phyloP scores from a whole-genome alignment of 1,284 basidiomycete species.

The Erythrobasidium hasegawianum region DNA sequence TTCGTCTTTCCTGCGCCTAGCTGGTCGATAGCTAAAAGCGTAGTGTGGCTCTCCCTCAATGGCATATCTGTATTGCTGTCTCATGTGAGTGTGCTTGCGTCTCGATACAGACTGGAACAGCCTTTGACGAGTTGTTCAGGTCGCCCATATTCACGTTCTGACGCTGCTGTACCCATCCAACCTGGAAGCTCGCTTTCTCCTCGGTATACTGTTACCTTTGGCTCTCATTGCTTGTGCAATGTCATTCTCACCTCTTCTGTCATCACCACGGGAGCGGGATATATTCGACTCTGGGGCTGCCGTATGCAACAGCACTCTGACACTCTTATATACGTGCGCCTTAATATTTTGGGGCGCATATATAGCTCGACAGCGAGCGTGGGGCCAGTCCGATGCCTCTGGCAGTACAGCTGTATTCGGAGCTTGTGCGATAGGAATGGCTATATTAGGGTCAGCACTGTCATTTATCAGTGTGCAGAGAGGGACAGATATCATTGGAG shows the following conservation, averaged over 20 bases:
- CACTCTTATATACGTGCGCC: slow-evolving; percentile 83
- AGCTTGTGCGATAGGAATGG: slow-evolving; percentile 69
- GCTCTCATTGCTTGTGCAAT: slow-evolving; percentile 79
- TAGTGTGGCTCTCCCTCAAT: slow-evolving; percentile 82
- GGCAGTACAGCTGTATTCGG: slow-evolving; percentile 96
- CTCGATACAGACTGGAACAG: too few relatives aligned
- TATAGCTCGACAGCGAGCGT: slow-evolving; percentile 84
- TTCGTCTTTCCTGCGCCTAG: slow-evolving; percentile 63
- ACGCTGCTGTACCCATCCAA: slow-evolving; percentile 90
- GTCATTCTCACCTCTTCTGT: slow-evolving; percentile 71
- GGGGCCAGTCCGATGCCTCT: slow-evolving; percentile 63
- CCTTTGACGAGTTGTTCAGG: slow-evolving; percentile 54
- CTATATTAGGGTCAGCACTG: slow-evolving; percentile 71
- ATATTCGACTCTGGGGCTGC: slow-evolving; percentile 79
- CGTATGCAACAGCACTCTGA: slow-evolving; percentile 91
- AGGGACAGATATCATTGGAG: slow-evolving; percentile 65
- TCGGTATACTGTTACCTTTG: slow-evolving; percentile 77
- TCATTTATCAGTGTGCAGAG: slow-evolving; percentile 60
- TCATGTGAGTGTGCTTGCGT: slow-evolving; percentile 21
- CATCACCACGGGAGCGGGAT: slow-evolving; percentile 54
- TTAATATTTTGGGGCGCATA: slow-evolving; percentile 90
- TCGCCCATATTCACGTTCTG: slow-evolving; percentile 96
- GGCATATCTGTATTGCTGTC: slow-evolving; percentile 60
- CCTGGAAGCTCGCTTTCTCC: slow-evolving; percentile 85
- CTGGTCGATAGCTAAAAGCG: slow-evolving; percentile 68